Evolutionary conservation across 2,329 filamentous ascomycete species (phyloP).

Genomic region (Pezicula rhizophila): DNA sequence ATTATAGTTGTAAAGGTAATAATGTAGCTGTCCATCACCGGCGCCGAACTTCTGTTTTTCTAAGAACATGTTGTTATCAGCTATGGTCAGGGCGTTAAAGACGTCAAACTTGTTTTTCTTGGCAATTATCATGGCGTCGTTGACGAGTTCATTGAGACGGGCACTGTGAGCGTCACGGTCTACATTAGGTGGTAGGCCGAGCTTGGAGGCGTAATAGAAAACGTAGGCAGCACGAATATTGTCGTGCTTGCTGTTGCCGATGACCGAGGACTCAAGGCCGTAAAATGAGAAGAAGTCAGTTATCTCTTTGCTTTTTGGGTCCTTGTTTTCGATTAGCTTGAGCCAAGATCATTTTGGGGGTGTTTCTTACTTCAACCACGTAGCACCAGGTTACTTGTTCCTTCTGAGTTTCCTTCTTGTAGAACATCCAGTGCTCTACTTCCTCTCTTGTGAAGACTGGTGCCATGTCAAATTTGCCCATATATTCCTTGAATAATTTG

Average conservation of each 20-base stretch:
- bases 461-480: slow-evolving; percentile 74
- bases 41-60: slow-evolving; percentile 91
- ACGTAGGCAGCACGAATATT: slow-evolving; percentile 87
- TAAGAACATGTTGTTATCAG: slow-evolving; percentile 92
- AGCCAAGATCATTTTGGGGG: neutral
- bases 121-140: slow-evolving; percentile 81
- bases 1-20: slow-evolving; percentile 96
- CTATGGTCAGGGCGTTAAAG: slow-evolving; percentile 88
- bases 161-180: slow-evolving; percentile 59
- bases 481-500: slow-evolving; percentile 69
- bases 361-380: slow-evolving; percentile 65
- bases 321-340: slow-evolving; percentile 28
- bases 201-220: slow-evolving; percentile 91
- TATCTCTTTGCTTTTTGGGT: slow-evolving; percentile 65
- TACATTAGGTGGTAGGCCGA: slow-evolving; percentile 55
- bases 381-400: slow-evolving; percentile 92
- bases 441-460: slow-evolving; percentile 77
- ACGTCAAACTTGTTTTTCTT: slow-evolving; percentile 86
- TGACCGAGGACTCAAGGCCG: slow-evolving; percentile 85
- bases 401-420: slow-evolving; percentile 56
- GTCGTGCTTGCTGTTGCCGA: slow-evolving; percentile 71
- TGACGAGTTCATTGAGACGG: slow-evolving; percentile 74
- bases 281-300: slow-evolving; percentile 99
- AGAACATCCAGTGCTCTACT: slow-evolving; percentile 79
- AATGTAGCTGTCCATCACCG: slow-evolving; percentile 91